Base-by-base conservation (phyloP, 2,329 filamentous ascomycete genomes). In the Phoma sp. region DNA sequence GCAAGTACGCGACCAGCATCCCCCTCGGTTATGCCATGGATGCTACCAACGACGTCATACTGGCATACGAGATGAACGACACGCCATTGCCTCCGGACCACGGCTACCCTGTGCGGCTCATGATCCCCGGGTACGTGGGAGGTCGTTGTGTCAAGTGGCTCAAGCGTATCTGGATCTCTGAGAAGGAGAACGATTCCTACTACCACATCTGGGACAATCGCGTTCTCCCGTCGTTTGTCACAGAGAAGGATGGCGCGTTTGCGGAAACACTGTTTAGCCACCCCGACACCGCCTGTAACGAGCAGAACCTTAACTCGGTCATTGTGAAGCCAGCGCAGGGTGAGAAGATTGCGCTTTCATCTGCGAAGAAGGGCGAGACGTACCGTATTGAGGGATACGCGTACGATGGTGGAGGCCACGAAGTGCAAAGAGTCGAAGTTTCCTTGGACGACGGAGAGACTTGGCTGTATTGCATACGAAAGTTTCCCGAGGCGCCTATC, bases 181-280 rank as follows among this genome's bases (percentile, higher is more conserved):
- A 70, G 23, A 60, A 75, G 46, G 80, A 84, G 57, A 81, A 78
- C 13, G 69, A 70, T 3, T 83, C 82, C 52, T 77, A 79, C 66
- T 85, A 85, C 60, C 80, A 83, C 67, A 78, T 79, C 47, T 76
- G 71, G 48, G 82, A 85, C 66, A 85, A 85, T 70, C 83, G 83
- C 58, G 72, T 82, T 23, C 71, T 85, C 3, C 82, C 82, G 1
- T 68, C 68, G 9, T 83, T 82, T 54, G 71, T 83, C 11, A 79
- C 73, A 0, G 79, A 81, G 39, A 79, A 77, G 43, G 78, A 82
- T 46, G 78, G 79, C 4, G 76, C 78, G 11, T 77, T 82, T 54
- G 79, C 80, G 0, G 65, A 77, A 32, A 69, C 75, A 2, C 72
- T 82, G 64, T 83, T 79, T 65, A 64, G 65, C n/a, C 78, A 83